phyloP scores from a whole-genome alignment of 1,284 basidiomycete species.

The Irpex sp. region DNA sequence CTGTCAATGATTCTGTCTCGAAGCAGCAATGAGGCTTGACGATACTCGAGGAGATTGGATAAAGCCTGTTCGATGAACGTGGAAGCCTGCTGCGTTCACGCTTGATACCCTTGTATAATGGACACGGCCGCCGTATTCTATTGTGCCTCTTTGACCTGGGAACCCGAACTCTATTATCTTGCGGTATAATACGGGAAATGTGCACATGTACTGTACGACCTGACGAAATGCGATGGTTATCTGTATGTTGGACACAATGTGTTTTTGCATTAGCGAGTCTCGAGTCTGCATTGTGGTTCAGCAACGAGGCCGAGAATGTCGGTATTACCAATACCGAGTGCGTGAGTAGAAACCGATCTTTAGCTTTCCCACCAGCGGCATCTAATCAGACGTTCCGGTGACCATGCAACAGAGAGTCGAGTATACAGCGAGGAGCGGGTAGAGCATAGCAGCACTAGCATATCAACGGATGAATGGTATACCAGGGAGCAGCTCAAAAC shows the following conservation, averaged over 20 bases:
- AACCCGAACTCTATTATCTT: neutral
- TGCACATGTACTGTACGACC: neutral
- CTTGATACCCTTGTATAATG: neutral
- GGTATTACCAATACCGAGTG: neutral
- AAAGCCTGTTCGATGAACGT: neutral
- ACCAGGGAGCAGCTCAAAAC: neutral
- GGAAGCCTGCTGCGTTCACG: neutral
- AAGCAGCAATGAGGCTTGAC: neutral
- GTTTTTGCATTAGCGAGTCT: neutral
- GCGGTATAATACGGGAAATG: neutral
- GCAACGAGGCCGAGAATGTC: neutral
- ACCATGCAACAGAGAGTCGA: neutral
- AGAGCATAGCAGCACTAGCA: neutral
- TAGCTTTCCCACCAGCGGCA: neutral
- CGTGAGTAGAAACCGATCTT: neutral
- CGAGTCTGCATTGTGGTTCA: neutral
- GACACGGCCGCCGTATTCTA: neutral
- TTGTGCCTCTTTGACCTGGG: neutral
- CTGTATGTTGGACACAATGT: neutral
- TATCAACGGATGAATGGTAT: neutral
- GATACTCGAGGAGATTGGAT: neutral
- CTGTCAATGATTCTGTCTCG: neutral
- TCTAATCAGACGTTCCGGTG: conserved; percentile 1
- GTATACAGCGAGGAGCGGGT: neutral
- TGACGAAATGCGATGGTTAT: neutral